phyloP scores from a whole-genome alignment of 345 rosid species.

The Ailanthus altissimus region DNA sequence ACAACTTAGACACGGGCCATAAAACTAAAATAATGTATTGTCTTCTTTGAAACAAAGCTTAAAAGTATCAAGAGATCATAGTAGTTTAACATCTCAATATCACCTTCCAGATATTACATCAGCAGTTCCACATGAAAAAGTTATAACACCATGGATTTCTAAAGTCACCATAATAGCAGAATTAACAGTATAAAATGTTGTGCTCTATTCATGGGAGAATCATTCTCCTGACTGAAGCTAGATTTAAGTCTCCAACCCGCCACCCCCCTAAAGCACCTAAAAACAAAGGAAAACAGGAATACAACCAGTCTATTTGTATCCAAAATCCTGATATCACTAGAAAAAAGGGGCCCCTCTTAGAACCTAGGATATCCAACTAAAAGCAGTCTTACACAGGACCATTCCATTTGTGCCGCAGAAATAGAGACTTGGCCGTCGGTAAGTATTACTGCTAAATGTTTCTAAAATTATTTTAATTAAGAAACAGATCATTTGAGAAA shows the following conservation, averaged over 20 bases:
- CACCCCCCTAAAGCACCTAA: too few species aligned
- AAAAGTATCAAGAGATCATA: not conserved
- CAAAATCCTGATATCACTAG: not conserved
- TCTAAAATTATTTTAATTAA: constrained; percentile 2
- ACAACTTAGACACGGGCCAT: not conserved
- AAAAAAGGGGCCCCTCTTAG: not conserved
- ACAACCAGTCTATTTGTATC: not conserved
- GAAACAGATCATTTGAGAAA: not conserved
- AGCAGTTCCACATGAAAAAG: not conserved
- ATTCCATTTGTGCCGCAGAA: not conserved
- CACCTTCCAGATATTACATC: not conserved
- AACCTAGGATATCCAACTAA: constrained; percentile 2
- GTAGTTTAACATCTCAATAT: not conserved
- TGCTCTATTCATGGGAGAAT: not conserved
- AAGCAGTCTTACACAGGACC: not conserved
- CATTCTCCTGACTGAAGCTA: not conserved
- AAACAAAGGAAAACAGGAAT: too few species aligned
- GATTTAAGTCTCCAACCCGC: not conserved
- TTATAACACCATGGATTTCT: not conserved
- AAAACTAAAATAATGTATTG: too few species aligned
- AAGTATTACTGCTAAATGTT: constrained; percentile 5
- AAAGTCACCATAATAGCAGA: not conserved
- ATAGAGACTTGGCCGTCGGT: not conserved
- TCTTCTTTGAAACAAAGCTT: not conserved
- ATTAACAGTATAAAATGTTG: not conserved